Conservation (phyloP, 2,329 filamentous ascomycete genomes). For the Alternaria ethzedia region DNA sequence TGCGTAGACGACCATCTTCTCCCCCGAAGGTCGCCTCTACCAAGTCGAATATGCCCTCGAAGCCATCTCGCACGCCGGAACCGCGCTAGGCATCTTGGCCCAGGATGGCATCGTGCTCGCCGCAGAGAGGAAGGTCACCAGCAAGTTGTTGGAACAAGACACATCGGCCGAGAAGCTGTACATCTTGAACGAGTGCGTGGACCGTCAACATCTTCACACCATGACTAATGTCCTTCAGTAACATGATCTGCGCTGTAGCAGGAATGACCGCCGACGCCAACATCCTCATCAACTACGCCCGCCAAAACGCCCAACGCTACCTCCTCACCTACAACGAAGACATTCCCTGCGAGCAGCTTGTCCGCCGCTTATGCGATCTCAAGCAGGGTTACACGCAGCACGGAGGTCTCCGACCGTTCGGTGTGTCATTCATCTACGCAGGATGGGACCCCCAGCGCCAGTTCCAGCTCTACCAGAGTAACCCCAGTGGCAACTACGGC, state of each 20-base stretch:
- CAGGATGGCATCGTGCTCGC: constrained; percentile 98
- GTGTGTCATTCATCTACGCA: constrained; percentile 99
- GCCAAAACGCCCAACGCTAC: constrained; percentile 94
- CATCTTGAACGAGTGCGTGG: constrained; percentile 90
- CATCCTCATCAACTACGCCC: constrained; percentile 99
- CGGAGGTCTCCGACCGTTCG: constrained; percentile 95
- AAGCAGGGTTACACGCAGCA: constrained; percentile 99
- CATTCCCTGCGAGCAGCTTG: constrained; percentile 98
- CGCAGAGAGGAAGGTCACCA: constrained; percentile 98
- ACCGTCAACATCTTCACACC: not conserved
- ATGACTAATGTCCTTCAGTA: constrained; percentile 62
- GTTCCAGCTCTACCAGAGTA: constrained; percentile 99
- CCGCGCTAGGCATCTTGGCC: constrained; percentile 93
- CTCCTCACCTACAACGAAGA: constrained; percentile 99
- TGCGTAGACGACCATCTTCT: constrained; percentile 96
- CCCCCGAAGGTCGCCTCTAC: constrained; percentile 95
- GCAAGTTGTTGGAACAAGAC: constrained; percentile 98
- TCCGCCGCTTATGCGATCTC: constrained; percentile 92
- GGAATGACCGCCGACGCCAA: constrained; percentile 99
- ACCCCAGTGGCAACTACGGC: constrained; percentile 97
- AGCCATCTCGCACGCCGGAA: constrained; percentile 97
- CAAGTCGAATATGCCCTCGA: constrained; percentile 99
- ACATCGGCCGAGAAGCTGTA: constrained; percentile 99
- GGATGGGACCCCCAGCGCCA: constrained; percentile 95
- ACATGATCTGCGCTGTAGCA: constrained; percentile 99